Percentiles rank a stretch among this genome's conserved stretches.
Evolutionary conservation across 495 filamentous ascomycete species (phyloP).

Genomic region (Xylaria scruposa): DNA sequence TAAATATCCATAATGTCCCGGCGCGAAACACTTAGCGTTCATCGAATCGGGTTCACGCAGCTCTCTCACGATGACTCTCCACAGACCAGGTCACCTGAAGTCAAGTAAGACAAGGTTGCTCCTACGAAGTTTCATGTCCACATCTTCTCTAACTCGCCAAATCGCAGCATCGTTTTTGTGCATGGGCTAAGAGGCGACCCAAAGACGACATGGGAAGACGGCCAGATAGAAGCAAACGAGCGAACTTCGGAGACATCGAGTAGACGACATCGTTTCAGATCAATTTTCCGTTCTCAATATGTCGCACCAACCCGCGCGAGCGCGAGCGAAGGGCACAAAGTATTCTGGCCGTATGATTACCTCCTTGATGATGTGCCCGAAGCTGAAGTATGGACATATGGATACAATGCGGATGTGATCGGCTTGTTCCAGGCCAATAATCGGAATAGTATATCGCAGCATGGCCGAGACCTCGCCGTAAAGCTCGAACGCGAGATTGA

Average conservation of each 20-base stretch:
- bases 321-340: constrained; percentile 1
- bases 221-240: not conserved
- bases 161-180: constrained; percentile 43
- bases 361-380: constrained; percentile 45
- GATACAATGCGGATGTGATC: constrained; percentile 52
- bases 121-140: not conserved
- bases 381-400: constrained; percentile 50
- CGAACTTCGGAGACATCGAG: not conserved
- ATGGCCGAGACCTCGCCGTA: constrained; percentile 40
- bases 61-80: not conserved
- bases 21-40: not conserved
- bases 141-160: not conserved
- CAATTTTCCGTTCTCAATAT: not conserved
- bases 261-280: not conserved
- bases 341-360: constrained; percentile 48
- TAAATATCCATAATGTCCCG: not conserved
- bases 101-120: not conserved
- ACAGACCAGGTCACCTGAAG: not conserved
- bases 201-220: constrained; percentile 39
- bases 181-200: constrained; percentile 46
- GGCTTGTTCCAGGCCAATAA: constrained; percentile 45
- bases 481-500: constrained; percentile 39
- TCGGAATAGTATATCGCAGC: constrained; percentile 46
- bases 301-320: no score
- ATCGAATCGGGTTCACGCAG: not conserved